Base-by-base conservation (phyloP, 108 stramenopile genomes). In the Cyclotella baltica region DNA sequence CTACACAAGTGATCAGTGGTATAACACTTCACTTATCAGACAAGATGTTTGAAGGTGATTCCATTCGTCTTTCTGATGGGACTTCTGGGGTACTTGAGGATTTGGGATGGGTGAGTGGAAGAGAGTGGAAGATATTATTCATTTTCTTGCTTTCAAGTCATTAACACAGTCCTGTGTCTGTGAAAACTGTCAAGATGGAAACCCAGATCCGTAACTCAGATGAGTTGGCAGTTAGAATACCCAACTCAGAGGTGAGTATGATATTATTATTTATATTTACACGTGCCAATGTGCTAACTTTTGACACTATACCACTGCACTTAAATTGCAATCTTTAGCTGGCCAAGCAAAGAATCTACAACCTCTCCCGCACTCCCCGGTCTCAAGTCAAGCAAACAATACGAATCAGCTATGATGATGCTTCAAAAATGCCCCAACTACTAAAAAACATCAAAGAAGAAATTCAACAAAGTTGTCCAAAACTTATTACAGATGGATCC, bases 371-470 rank as follows among this genome's bases (percentile, higher is more conserved):
- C 0, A 77, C 86, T 16, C 75, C 77, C 11, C 63, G 48, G 30
- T 90, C 78, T 50, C 90, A 91, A 66, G 93, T 92, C 0, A 81
- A 86, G 25, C 89, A 90, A 67, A 75, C 51, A 18, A 68, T 92
- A 3, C 62, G 85, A 68, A 80, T 92, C 69, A 70, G 77, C 23
- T 89, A 87, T 43, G 61, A 63, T 11, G 90, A 86, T 67, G 75
- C 69, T 1, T 75, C 83, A 1, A 91, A 91, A 69, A 57, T 91
- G 2, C 86, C 80, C 2, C 36, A 84, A 23, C 55, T 93, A 38
- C 30, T 87, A 18, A 74, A 87, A 16, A 76, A 77, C 29, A 91
- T 93, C 64, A 93, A 93, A 69, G 59, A 64, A 40, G 88, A 93
- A 66, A 88, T 93, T 22, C 72, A 66, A 23, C 40, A 72, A 22